Base-by-base conservation (phyloP, 768 basidiomycete species). In the Mycena venus region DNA sequence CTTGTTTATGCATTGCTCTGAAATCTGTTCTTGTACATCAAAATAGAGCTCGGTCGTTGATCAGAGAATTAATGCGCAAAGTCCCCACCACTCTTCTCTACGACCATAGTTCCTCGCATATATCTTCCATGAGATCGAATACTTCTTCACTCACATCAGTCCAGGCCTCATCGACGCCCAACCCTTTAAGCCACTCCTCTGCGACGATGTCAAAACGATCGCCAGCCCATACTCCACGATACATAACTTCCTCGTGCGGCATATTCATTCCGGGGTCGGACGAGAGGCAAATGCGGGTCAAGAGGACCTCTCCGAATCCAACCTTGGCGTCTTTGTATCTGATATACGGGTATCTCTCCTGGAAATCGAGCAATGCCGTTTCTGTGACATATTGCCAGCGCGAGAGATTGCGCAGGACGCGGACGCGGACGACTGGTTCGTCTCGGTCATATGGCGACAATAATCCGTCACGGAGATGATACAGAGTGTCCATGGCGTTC, bases 141-240 rank as follows among this genome's bases (percentile, higher is more conserved):
- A 63, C 60, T 21, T 70, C 69, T n/a, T 27, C 51, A 32, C 69
- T 70, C n/a, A 70, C 61, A 38, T 70, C 68, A 6, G 47, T 62
- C 69, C 69, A 70, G 1, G 10, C 11, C 9, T 3, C 59, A 47
- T 47, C 68, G 17, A 32, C 66, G 8, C 34, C 55, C 44, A 62
- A 42, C 56, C n/a, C 44, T 14, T 60, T 55, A n/a, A 77, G 49
- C 55, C 63, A 58, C 9, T 74, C 69, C n/a, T 36, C 27, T 4
- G 29, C 47, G 15, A 71, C 70, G 29, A 78, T 38, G 44, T 68
- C 77, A 44, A 79, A 78, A 9, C 77, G 68, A 60, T 79, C 72
- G 4, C 78, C 78, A 2, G 78, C 78, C 77, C 78, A 79, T 3
- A 63, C 77, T 2, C 78, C 78, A 2, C 68, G 75, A 44, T 78